These are phyloP conservation scores for Hysterangium stoloniferum DNA, from an alignment of 768 basidiomycete genomes.

Conservation along the genomic window DNA sequence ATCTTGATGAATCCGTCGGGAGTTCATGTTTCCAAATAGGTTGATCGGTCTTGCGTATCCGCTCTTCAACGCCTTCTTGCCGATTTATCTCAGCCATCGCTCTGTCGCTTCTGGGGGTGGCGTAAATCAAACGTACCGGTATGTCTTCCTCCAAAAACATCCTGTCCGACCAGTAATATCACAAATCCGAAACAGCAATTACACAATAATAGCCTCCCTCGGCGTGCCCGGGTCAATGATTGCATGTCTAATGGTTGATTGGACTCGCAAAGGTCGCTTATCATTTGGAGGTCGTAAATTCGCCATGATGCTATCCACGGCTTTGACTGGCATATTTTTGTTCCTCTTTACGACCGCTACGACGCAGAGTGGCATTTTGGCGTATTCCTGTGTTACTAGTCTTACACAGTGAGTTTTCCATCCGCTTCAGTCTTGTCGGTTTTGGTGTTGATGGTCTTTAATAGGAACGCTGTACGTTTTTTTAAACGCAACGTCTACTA, in stretches of 20 bases:
- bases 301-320: slow-evolving; percentile 38
- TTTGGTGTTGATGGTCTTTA: not conserved
- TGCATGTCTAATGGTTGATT: slow-evolving; percentile 38
- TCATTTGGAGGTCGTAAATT: slow-evolving; percentile 38
- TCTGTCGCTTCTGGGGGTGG: slow-evolving; percentile 19
- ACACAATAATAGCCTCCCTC: slow-evolving; percentile 39
- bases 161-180: not conserved
- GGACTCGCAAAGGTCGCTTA: slow-evolving; percentile 28
- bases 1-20: not conserved
- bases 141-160: slow-evolving; percentile 5
- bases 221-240: slow-evolving; percentile 42
- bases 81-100: slow-evolving; percentile 32
- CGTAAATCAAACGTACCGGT: slow-evolving; percentile 31
- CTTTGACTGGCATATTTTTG: slow-evolving; percentile 39
- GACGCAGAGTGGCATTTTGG: slow-evolving; percentile 32
- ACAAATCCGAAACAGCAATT: slow-evolving; percentile 25
- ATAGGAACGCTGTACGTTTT: slow-evolving; percentile 32
- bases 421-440: not conserved
- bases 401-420: slow-evolving; percentile 32
- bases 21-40: slow-evolving; percentile 17
- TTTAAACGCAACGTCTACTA: too few species aligned
- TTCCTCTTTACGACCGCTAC: slow-evolving; percentile 45
- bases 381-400: slow-evolving; percentile 37
- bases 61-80: slow-evolving; percentile 44
- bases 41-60: slow-evolving; percentile 48